Percentiles rank a stretch among this genome's conserved stretches.
Evolutionary conservation across 2,329 filamentous ascomycete genomes (phyloP).

Genomic region (Blastomyces gilchristii): DNA sequence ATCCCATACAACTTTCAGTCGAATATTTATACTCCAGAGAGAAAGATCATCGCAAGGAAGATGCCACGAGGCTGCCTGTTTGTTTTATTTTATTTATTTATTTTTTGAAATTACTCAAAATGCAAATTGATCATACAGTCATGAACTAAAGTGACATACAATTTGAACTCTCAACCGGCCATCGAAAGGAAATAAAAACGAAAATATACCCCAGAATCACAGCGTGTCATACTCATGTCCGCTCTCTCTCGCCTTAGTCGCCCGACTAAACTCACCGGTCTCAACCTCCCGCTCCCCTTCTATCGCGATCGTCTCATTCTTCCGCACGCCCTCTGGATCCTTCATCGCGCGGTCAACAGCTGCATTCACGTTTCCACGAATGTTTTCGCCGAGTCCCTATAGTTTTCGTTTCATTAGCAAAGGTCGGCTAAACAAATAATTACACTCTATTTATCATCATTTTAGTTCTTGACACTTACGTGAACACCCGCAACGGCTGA

Average conservation of each 20-base stretch:
- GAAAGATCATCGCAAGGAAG: not conserved
- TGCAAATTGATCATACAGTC: not conserved
- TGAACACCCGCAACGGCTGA: slow-evolving; percentile 26
- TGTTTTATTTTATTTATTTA: too few species aligned
- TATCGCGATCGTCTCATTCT: slow-evolving; percentile 29
- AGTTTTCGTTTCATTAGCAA: not conserved
- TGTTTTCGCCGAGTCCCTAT: slow-evolving; percentile 33
- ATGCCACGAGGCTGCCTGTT: not conserved
- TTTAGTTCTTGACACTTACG: slow-evolving; percentile 20
- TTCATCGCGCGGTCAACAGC: slow-evolving; percentile 32
- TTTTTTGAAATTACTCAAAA: not conserved
- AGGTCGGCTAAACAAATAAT: not conserved
- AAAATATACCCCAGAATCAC: not conserved
- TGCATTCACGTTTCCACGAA: slow-evolving; percentile 31
- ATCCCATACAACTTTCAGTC: too few species aligned
- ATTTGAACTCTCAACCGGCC: not conserved
- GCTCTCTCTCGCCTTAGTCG: slow-evolving; percentile 13
- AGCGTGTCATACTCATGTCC: slow-evolving; percentile 11
- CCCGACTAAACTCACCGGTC: slow-evolving; percentile 22
- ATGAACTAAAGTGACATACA: not conserved
- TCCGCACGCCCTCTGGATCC: slow-evolving; percentile 25
- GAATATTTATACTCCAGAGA: too few species aligned
- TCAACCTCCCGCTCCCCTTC: slow-evolving; percentile 28
- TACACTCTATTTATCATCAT: not conserved
- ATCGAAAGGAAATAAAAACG: not conserved